phyloP scores from a whole-genome alignment of 495 filamentous ascomycete genomes.

The Glutinoglossum americanum region DNA sequence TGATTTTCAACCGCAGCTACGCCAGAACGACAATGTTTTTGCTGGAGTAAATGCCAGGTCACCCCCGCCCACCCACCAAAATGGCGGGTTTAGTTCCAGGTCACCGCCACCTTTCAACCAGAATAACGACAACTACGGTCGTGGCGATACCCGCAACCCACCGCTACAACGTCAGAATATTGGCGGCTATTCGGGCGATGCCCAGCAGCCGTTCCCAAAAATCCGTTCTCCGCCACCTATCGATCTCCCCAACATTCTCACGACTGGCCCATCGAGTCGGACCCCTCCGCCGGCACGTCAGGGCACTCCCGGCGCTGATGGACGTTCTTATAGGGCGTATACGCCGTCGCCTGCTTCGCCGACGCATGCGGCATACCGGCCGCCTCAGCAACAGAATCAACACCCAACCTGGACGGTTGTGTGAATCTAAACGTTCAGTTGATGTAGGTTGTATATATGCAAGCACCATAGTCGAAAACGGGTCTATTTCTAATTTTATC shows the following conservation, averaged over 20 bases:
- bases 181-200: background rate
- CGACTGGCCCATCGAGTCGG: background rate
- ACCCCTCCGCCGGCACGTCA: background rate
- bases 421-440: background rate
- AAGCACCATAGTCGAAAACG: background rate
- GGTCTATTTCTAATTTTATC: background rate
- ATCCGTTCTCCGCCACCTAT: background rate
- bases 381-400: background rate
- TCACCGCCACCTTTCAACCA: background rate
- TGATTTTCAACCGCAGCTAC: background rate
- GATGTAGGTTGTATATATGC: background rate
- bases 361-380: background rate
- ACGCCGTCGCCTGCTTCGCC: background rate
- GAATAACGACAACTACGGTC: background rate
- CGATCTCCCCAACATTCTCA: background rate
- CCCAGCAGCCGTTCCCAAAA: background rate
- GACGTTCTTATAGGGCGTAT: background rate
- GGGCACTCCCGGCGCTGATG: background rate
- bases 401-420: background rate
- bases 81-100: background rate
- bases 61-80: background rate
- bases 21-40: background rate
- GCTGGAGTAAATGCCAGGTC: background rate
- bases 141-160: background rate
- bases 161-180: background rate